These are phyloP conservation scores for Hypomontagnella submonticulosa DNA, from an alignment of 495 filamentous ascomycete species.

Conservation along the genomic window DNA sequence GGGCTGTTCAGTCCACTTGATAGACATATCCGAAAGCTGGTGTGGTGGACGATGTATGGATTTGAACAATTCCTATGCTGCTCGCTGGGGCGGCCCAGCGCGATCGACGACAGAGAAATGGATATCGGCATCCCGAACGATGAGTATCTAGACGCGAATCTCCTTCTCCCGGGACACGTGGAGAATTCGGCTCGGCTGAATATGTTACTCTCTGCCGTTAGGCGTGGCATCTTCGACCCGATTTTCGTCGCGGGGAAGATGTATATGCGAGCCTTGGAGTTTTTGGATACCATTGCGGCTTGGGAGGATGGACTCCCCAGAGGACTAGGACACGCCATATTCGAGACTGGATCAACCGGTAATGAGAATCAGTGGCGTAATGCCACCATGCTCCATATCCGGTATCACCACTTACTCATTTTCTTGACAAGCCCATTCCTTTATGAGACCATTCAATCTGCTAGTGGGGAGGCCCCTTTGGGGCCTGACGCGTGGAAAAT, in stretches of 20 bases:
- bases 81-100: constrained; percentile 59
- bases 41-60: constrained; percentile 62
- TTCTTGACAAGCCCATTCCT: constrained; percentile 50
- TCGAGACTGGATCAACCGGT: constrained; percentile 8
- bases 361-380: constrained; percentile 45
- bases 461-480: not conserved
- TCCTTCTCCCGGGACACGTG: constrained; percentile 43
- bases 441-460: constrained; percentile 33
- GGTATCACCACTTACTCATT: constrained; percentile 46
- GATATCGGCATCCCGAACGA: constrained; percentile 52
- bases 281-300: constrained; percentile 50
- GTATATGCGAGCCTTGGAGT: constrained; percentile 41
- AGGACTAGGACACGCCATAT: constrained; percentile 40
- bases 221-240: constrained; percentile 38
- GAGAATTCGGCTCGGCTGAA: constrained; percentile 39
- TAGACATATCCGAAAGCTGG: constrained; percentile 55
- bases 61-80: constrained; percentile 60
- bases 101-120: constrained; percentile 57
- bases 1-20: constrained; percentile 52
- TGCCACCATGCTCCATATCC: constrained; percentile 47
- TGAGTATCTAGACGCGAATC: constrained; percentile 41
- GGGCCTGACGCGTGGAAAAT: constrained; percentile 27
- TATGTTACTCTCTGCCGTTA: constrained; percentile 32
- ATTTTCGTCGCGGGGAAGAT: constrained; percentile 30
- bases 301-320: constrained; percentile 54